Evolutionary conservation across 2,329 filamentous ascomycete genomes (phyloP), one percentile per base, ranked within the genome.

Genomic region (Beauveria asiatica): DNA sequence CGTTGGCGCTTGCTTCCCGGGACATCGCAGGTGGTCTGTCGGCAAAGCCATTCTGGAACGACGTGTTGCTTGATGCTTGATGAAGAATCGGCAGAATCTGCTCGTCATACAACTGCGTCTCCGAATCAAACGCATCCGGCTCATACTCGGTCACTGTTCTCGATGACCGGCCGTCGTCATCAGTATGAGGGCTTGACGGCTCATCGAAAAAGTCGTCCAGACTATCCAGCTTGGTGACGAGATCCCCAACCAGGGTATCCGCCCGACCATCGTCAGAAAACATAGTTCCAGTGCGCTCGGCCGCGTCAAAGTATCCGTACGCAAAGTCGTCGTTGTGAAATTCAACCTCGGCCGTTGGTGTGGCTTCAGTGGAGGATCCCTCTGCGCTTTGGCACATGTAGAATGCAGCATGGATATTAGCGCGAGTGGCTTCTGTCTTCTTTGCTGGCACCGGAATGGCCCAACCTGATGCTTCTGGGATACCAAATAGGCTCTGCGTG

Each of bases 381-480:
- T 86, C 81, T 4, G 83, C 80, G 63, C 84, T 88, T 57, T 90
- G 88, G 69, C 92, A 97, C 64, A 92, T 96, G 73, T 96, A 96
- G 73, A 97, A 97, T 0, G 94, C 92, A 0, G 92, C 91, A 71
- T 97, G 93, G 2, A 99, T 94, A 67, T 99, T 99, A 61, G 87
- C 84, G 61, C 94, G 83, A 4, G 94, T 97, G 39, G 86, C 84
- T 58, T 88, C 87, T 0, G 92, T 94, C 75, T 96, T 93, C 60
- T 89, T 88, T 0, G 93, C 93, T 17, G 94, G 94, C 70, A 95
- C 85, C 0, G 94, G 93, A 49, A 99, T 91, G 0, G 94, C 94
- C 94, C 94, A 99, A 2, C 94, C 94, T 17, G 90, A 94, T 23
- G 92, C 87, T 70, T 97, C 93, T 0, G 94, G 94, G 61, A 99